Evolutionary conservation across 306 rosid genomes (phyloP).

Genomic region (Quercus cerris): DNA sequence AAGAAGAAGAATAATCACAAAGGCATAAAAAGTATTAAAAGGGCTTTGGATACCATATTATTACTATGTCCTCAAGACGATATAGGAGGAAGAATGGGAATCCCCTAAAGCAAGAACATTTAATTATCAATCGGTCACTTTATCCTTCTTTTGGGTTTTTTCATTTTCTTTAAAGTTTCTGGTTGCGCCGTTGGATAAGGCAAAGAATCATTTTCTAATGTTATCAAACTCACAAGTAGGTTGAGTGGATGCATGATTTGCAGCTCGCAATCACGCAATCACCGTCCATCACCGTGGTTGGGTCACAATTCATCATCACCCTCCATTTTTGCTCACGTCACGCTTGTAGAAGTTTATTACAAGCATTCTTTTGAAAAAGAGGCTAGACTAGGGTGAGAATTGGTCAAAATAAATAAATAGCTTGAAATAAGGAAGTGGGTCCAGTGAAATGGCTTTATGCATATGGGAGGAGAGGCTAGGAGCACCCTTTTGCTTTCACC

Average conservation of each 20-base stretch:
- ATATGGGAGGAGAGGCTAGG: no score
- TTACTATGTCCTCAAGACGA: neutral
- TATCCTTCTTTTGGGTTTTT: slow-evolving; percentile 5
- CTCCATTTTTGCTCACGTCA: neutral
- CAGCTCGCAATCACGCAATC: neutral
- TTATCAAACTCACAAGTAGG: slow-evolving; percentile 17
- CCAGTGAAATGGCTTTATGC: neutral
- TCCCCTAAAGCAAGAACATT: slow-evolving; percentile 37
- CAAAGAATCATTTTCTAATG: slow-evolving; percentile 44
- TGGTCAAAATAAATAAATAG: neutral
- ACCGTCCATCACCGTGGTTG: no score
- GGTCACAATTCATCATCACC: neutral
- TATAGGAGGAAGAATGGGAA: slow-evolving; percentile 34
- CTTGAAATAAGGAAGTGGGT: neutral
- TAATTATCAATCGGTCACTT: slow-evolving; percentile 31
- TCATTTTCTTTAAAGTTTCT: slow-evolving; percentile 8
- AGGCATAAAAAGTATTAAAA: neutral
- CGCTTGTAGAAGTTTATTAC: neutral
- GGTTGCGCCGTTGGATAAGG: slow-evolving; percentile 34
- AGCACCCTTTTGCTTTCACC: no score
- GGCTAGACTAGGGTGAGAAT: neutral
- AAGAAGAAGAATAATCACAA: neutral
- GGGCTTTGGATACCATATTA: neutral
- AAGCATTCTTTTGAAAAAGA: neutral
- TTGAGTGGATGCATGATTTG: slow-evolving; percentile 1